A percentile compares a stretch with the other conserved stretches of the same genome.
Evolutionary conservation across 345 rosid genomes (phyloP).

Genomic region (Nephelium lappaceum): DNA sequence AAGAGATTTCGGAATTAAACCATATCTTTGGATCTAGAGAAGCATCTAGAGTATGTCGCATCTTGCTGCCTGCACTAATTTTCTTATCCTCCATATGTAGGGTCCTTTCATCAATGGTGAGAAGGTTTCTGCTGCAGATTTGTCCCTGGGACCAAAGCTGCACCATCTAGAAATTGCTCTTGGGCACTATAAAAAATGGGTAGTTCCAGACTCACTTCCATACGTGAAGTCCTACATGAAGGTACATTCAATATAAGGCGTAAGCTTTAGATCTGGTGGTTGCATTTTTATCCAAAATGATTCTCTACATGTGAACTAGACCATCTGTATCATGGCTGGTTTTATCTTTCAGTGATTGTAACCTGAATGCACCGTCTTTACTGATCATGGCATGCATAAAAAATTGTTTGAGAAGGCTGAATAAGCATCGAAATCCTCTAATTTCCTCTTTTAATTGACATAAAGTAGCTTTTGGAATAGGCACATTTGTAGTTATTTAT

Average conservation of each 20-base stretch:
- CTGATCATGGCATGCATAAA: background rate
- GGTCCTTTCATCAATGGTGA: constrained; percentile 89
- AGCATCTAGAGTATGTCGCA: background rate
- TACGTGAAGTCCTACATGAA: constrained; percentile 69
- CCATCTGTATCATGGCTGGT: background rate
- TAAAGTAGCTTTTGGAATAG: background rate
- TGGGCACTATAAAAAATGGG: constrained; percentile 87
- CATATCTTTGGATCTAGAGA: background rate
- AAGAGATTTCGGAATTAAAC: background rate
- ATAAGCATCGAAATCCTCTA: background rate
- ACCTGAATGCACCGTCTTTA: background rate
- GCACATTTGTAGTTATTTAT: background rate
- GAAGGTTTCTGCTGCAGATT: constrained; percentile 83
- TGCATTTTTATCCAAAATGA: background rate
- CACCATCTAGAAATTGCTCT: constrained; percentile 85
- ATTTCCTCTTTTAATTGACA: background rate
- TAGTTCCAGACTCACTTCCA: constrained; percentile 79
- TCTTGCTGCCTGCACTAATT: background rate
- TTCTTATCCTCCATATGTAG: constrained; percentile 34
- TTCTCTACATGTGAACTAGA: background rate
- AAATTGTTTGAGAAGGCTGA: background rate
- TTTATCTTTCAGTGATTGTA: background rate
- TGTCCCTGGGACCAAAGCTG: constrained; percentile 77
- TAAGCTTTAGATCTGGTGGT: background rate
- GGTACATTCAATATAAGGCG: constrained; percentile 41